phyloP scores from a whole-genome alignment of 768 basidiomycete genomes.

The Agrocybe praecox region DNA sequence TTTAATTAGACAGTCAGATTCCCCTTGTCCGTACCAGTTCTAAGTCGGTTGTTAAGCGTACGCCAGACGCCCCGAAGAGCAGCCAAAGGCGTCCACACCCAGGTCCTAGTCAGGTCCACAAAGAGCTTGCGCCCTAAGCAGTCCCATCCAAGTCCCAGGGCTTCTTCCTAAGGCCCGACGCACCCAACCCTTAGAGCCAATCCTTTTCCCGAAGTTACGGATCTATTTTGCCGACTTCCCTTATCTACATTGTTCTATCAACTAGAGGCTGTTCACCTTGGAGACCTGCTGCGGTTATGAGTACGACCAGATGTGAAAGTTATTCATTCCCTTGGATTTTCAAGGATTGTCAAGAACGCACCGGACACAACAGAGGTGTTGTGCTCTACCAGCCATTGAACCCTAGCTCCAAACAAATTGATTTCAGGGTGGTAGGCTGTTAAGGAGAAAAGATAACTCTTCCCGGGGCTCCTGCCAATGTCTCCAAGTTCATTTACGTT shows the following conservation, averaged over 20 bases:
- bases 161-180: constrained; percentile 35
- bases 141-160: constrained; percentile 32
- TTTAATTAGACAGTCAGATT: constrained; percentile 86
- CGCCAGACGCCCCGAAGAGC: constrained; percentile 21
- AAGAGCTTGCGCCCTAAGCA: constrained; percentile 31
- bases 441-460: constrained; percentile 82
- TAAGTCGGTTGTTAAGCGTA: constrained; percentile 22
- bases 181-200: constrained; percentile 35
- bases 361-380: constrained; percentile 72
- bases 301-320: constrained; percentile 73
- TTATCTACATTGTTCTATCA: constrained; percentile 81
- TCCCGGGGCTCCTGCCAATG: constrained; percentile 71
- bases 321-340: constrained; percentile 77
- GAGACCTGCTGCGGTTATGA: constrained; percentile 82
- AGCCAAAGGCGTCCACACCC: constrained; percentile 27
- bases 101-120: constrained; percentile 31
- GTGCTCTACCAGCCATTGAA: constrained; percentile 73
- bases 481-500: constrained; percentile 69
- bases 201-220: constrained; percentile 74
- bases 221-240: constrained; percentile 43
- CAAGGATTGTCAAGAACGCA: constrained; percentile 71
- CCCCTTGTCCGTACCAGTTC: constrained; percentile 68
- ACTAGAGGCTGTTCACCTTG: constrained; percentile 84
- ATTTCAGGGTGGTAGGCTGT: constrained; percentile 75
- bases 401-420: constrained; percentile 75